Base-by-base conservation (phyloP, 139 green algal species). In the Zygnema cylindricum region DNA sequence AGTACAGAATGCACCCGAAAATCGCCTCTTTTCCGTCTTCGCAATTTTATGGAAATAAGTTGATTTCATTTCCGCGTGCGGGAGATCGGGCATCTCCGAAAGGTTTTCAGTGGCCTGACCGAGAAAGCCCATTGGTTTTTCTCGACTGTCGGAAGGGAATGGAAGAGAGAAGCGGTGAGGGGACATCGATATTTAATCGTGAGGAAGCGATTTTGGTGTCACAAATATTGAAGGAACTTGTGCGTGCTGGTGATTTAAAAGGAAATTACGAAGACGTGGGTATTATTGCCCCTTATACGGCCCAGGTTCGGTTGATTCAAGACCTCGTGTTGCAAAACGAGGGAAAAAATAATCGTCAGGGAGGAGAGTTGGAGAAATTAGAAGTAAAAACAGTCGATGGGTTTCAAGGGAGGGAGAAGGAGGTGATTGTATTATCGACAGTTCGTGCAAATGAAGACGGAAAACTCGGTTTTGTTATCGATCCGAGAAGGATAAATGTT, bases 381-480 rank as follows among this genome's bases (percentile, higher is more conserved):
- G 63, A 91, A 25, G 71, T 91, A 0, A 86, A 82, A 75, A 92
- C 87, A 23, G 91, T 93, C 32, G 91, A 93, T 88, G 90, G 89
- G 22, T 96, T 91, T 69, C 97, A 99, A 93, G 97, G 97, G 7
- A 93, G 95, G 0, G 97, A 99, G 89, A 96, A 96, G 55, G 96
- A 99, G 89, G 88, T 90, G 41, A 92, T 92, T 22, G 82, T 99
- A 0, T 95, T 99, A 81, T 95, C 87, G 33, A 94, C 95, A 0
- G 96, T 99, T 40, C 93, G 97, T 23, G 95, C 92, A 87, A 98
- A 98, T 85, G 0, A 43, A 0, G 2, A 32, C 1, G 89, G 93
- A 0, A 23, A 40, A 0, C 81, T 99, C 1, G 96, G 96, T 22
- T 99, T 99, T 87, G 86, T 99, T 7, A 71, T 88, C 0, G 96